phyloP scores from a whole-genome alignment of 2,329 filamentous ascomycete genomes.

The Talaromyces albobiverticillius region DNA sequence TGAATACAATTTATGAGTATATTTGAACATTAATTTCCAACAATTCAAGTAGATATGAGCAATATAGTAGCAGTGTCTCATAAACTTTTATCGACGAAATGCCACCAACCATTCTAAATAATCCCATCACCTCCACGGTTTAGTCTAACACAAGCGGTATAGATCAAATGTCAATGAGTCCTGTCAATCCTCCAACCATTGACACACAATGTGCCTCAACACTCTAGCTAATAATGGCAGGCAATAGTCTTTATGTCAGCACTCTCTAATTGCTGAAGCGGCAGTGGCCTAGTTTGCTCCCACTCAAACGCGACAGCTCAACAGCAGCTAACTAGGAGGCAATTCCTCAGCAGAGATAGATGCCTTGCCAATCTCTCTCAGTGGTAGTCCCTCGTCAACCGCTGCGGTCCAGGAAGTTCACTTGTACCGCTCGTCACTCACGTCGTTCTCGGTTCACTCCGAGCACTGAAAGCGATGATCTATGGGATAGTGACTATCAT shows the following conservation, averaged over 20 bases:
- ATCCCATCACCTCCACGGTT: not conserved
- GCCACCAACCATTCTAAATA: not conserved
- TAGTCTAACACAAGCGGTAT: not conserved
- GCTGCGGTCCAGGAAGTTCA: not conserved
- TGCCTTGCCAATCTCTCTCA: not conserved
- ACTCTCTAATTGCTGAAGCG: slow-evolving; percentile 1
- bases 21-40: not conserved
- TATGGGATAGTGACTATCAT: not conserved
- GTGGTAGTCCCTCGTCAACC: not conserved
- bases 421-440: not conserved
- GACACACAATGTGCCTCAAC: not conserved
- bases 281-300: not conserved
- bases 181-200: not conserved
- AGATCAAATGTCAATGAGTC: slow-evolving; percentile 4
- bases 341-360: slow-evolving; percentile 3
- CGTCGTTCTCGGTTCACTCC: not conserved
- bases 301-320: slow-evolving; percentile 1
- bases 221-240: not conserved
- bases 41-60: not conserved
- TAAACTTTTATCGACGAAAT: slow-evolving; percentile 1
- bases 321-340: not conserved
- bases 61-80: not conserved
- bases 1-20: too few relatives aligned
- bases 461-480: not conserved
- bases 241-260: not conserved